Evolutionary conservation across 805 yeast species (phyloP), one percentile per base, ranked within the genome.

Genomic region (Cyberlindnera xishuangbannaensis): DNA sequence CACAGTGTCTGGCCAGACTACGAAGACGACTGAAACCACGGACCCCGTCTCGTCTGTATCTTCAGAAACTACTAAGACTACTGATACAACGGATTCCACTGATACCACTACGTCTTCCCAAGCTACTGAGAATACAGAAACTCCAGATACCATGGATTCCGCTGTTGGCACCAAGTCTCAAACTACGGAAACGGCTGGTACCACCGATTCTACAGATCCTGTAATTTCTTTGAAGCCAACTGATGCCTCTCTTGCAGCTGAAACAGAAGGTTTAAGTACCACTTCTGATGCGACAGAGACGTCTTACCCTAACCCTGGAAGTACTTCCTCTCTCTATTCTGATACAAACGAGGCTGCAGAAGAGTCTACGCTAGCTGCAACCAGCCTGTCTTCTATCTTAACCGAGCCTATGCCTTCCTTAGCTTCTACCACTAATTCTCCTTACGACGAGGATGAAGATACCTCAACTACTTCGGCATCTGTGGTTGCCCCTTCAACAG

Each of bases 91-190:
- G 11, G 28, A 17, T 13, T 7, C 26, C 10, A 15, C 30, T n/a
- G n/a, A 21, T 18, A 15, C 28, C 10, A 18, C 32, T 3, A 14
- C 18, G 13, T 25, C 22, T 19, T n/a, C 31, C 18, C 18, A 26
- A 20, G 18, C 22, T n/a, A 23, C 20, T 13, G 15, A 23, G 14
- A 13, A 15, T 8, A 16, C 37, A n/a, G 27, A 28, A 15, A 15
- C 35, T 18, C 25, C 11, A 12, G 14, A 31, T 14, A 15, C 30
- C 10, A 33, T 34, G 9, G 22, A 32, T 8, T 15, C 38, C 19
- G 25, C 29, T 15, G 29, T 30, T 19, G 23, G 20, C 15, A n/a
- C 39, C 12, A 24, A 39, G 10, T 8, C 33, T 24, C 27, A 16
- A 11, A 17, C 25, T 13, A 9, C 36, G n/a, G 19, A 28, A 18